These are phyloP conservation scores for Hymenoscyphus fraxineus DNA, from an alignment of 2,329 filamentous ascomycete genomes.

Conservation along the genomic window DNA sequence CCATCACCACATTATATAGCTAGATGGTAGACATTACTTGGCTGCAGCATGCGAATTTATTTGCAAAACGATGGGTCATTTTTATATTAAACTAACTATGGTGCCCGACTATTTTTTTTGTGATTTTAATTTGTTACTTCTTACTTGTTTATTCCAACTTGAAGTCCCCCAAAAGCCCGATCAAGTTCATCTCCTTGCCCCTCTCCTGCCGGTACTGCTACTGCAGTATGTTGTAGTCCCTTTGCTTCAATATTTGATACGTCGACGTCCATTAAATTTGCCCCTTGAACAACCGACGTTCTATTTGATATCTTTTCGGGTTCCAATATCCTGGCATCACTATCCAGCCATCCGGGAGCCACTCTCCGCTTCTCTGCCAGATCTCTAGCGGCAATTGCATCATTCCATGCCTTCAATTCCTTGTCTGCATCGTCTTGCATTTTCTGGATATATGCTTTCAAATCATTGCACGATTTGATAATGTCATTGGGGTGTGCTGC, in stretches of 20 bases:
- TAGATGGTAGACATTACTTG: too few relatives aligned
- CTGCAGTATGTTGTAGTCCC: slow-evolving; percentile 32
- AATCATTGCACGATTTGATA: slow-evolving; percentile 71
- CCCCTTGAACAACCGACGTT: slow-evolving; percentile 13
- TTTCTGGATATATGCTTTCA: slow-evolving; percentile 71
- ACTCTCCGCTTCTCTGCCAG: slow-evolving; percentile 75
- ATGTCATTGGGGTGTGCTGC: slow-evolving; percentile 86
- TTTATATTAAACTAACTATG: not conserved
- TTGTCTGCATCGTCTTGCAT: slow-evolving; percentile 64
- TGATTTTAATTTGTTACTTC: too few relatives aligned
- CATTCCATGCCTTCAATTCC: slow-evolving; percentile 67
- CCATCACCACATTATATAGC: not conserved
- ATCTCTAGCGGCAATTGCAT: slow-evolving; percentile 60
- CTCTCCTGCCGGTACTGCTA: slow-evolving; percentile 35
- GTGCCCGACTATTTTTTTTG: too few relatives aligned
- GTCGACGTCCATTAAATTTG: slow-evolving; percentile 34
- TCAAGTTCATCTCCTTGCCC: slow-evolving; percentile 51
- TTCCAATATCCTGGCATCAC: slow-evolving; percentile 64
- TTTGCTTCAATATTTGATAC: slow-evolving; percentile 33
- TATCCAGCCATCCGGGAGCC: slow-evolving; percentile 78
- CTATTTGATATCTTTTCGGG: slow-evolving; percentile 51
- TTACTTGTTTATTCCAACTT: slow-evolving; percentile 34
- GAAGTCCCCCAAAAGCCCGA: slow-evolving; percentile 48
- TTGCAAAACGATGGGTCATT: not conserved
- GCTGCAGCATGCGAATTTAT: not conserved